Base-by-base conservation (phyloP, 805 yeast species). In the Danielozyma ontarioensis region DNA sequence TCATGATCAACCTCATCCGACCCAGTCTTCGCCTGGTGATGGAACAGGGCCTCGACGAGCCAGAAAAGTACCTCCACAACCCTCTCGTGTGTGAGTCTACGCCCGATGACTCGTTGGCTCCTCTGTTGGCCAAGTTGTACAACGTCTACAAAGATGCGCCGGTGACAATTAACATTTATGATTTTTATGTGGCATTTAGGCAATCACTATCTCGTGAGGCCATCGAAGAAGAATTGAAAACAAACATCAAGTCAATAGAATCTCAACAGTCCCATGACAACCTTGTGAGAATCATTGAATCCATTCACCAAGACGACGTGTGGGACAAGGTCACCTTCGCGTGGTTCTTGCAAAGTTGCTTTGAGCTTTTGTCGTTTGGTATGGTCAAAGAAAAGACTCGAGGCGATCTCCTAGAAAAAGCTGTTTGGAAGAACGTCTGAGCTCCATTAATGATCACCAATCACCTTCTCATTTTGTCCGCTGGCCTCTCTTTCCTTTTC, bases 131-230 rank as follows among this genome's bases (percentile, higher is more conserved):
- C 19, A 74, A 72, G 31, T 52, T 88, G 34, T 88, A 76, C 57
- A 72, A 75, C 30, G 64, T 85, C 12, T 82, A 80, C 52, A 74
- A 93, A 38, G 96, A 88, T 45, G 89, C 96, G 0, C 83, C 84
- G 16, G 66, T 78, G 3, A 60, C 69, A 19, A 70, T 83, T 40
- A 83, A 83, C 48, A 68, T 81, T 33, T 79, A 67, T 56, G 94
- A 83, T 44, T 78, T 78, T 44, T 83, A 68, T 47, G 53, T 62
- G 16, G 80, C 84, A 0, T 83, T 83, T 57, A 74, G 67, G 47
- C 74, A 68, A 36, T 59, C 76, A 0, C 43, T 79, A 19, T 50
- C 48, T 27, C 51, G 51, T 36, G 39, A 37, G 5, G 51, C 51
- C 17, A 36, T 64, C 4, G 26, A 50, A 4, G 28, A 39, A 7